phyloP scores from a whole-genome alignment of 257 asterid genomes.

The Haberlea rhodopensis region DNA sequence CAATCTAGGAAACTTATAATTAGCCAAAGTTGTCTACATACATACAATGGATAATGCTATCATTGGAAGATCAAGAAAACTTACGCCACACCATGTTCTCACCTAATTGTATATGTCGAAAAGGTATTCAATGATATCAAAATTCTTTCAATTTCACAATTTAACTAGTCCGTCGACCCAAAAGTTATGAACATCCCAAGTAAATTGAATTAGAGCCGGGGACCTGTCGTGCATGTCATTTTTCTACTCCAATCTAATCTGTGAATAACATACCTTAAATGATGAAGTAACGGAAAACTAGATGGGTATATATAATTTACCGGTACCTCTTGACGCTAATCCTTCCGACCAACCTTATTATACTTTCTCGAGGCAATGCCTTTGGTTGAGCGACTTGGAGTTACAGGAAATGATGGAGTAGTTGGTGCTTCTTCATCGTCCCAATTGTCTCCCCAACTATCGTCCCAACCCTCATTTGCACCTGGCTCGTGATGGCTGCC shows the following conservation, averaged over 20 bases:
- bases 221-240: background rate
- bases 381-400: conserved; percentile 59
- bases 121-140: background rate
- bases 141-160: background rate
- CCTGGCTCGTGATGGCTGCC: conserved; percentile 33
- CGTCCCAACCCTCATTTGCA: conserved; percentile 70
- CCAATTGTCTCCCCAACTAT: conserved; percentile 80
- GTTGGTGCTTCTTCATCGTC: conserved; percentile 81
- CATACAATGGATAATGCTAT: background rate
- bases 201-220: conserved; percentile 5
- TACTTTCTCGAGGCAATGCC: conserved; percentile 53
- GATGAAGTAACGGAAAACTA: background rate
- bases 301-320: background rate
- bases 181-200: conserved; percentile 7
- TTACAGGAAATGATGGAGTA: conserved; percentile 51
- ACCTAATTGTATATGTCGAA: background rate
- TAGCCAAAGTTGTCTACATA: background rate
- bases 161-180: background rate
- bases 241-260: background rate
- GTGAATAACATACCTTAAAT: background rate
- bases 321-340: conserved; percentile 34
- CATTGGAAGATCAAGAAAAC: conserved; percentile 6
- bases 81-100: conserved; percentile 15
- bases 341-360: conserved; percentile 77
- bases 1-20: background rate